Evolutionary conservation across 2,329 filamentous ascomycete genomes (phyloP), one percentile per base, ranked within the genome.

Genomic region (Aspergillus vadensis): DNA sequence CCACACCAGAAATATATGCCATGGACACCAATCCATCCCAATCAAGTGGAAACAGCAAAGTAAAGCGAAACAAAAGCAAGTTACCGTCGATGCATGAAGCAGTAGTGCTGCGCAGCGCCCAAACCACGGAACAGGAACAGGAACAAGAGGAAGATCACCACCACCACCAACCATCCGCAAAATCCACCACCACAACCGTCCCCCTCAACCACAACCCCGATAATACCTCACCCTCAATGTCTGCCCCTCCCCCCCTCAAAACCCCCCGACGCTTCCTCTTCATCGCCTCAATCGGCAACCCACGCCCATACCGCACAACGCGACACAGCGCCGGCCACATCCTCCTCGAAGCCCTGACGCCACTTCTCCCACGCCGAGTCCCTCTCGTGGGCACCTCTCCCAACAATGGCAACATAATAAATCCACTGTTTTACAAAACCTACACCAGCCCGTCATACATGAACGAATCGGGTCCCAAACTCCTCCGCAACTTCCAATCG

Each of bases 291-390:
- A 85, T 99, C 64, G 95, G 95, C 67, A 98, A 98, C 69, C 92
- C 91, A 6, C 81, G 84, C 6, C 74, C 78, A 21, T 93, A 94
- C 76, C 85, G 86, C 65, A 83, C 89, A 64, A 96, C 91, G 19
- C 87, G 94, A 7, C 95, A 98, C 78, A 93, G 88, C 23, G 92
- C 92, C 14, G 95, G 93, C 10, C 94, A 98, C 79, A 85, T 87
- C 58, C 85, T 92, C 49, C 85, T 97, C 65, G 80, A 85, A 57
- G 80, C 84, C 2, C 78, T 94, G 8, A 81, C 83, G 19, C 80
- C 77, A 15, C 74, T 77, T 25, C 77, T 89, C 15, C 68, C 67
- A 17, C 44, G 65, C 2, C 74, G 64, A 80, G 85, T 64, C 52
- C 84, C 80, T 3, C 65, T 78, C 54, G 69, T 67, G 63, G 14